A percentile compares a stretch with the other conserved stretches of the same genome.
These are phyloP conservation scores for Botrytis fragariae DNA, from an alignment of 2,329 filamentous ascomycete species.

Conservation along the genomic window DNA sequence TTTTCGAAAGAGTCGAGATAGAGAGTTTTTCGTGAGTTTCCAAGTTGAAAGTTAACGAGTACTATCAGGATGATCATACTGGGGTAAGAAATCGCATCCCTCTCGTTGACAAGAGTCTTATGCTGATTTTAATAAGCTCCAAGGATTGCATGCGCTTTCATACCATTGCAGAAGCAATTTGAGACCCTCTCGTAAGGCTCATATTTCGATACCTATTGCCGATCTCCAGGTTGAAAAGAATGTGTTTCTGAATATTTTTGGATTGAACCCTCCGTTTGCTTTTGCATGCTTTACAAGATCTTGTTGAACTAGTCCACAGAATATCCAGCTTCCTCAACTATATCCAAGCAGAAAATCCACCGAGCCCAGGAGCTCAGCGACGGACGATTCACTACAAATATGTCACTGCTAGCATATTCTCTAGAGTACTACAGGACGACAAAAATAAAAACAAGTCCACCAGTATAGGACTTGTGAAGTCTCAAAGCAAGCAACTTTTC, in stretches of 20 bases:
- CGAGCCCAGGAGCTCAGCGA: rapidly evolving
- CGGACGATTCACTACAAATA: background rate
- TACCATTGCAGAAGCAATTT: background rate
- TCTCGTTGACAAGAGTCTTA: background rate
- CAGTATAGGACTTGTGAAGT: background rate
- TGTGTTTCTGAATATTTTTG: background rate
- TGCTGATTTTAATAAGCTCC: background rate
- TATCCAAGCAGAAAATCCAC: background rate
- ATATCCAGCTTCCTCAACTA: background rate
- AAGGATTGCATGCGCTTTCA: background rate
- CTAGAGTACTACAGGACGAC: background rate
- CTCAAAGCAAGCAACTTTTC: background rate
- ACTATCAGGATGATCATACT: background rate
- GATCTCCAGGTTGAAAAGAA: rapidly evolving
- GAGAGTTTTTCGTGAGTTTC: rapidly evolving
- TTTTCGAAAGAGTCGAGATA: constrained; percentile 23
- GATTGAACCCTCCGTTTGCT: background rate
- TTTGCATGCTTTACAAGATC: background rate
- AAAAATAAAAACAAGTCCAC: background rate
- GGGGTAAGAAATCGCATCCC: rapidly evolving
- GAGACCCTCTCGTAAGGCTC: background rate
- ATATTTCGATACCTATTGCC: background rate
- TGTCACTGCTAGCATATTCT: background rate
- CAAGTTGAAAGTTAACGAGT: background rate
- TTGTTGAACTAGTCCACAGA: background rate